phyloP scores from a whole-genome alignment of 2,329 filamentous ascomycete species.

The Cladophialophora yegresii region DNA sequence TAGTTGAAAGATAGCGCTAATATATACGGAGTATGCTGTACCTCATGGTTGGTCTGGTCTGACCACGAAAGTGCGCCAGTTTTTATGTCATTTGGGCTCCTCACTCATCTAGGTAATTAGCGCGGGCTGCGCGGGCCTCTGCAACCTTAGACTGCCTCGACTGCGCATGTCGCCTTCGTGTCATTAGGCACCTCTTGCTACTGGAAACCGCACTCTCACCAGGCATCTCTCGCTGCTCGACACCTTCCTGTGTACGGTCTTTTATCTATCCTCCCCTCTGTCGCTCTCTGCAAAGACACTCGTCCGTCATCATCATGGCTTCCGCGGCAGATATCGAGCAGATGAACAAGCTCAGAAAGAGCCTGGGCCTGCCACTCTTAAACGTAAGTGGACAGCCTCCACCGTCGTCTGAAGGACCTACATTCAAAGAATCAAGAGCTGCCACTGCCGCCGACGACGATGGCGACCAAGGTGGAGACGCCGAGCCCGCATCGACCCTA shows the following conservation, averaged over 20 bases:
- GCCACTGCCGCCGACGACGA: constrained; percentile 46
- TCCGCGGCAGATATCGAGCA: constrained; percentile 35
- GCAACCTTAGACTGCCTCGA: too few relatives aligned
- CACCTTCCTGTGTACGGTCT: background rate
- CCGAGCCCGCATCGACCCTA: constrained; percentile 77
- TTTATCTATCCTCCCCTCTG: background rate
- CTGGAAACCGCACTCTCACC: background rate
- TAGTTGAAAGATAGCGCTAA: too few relatives aligned
- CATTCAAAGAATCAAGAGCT: constrained; percentile 54
- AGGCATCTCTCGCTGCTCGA: background rate
- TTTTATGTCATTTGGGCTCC: too few relatives aligned
- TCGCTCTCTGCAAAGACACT: background rate
- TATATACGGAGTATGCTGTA: too few relatives aligned
- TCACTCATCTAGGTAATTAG: too few relatives aligned
- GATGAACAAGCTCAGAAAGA: constrained; percentile 39
- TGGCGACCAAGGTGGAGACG: constrained; percentile 54
- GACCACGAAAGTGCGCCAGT: too few relatives aligned
- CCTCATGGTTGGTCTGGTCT: too few relatives aligned
- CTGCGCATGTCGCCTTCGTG: background rate
- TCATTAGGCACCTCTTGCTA: background rate
- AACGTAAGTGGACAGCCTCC: constrained; percentile 34
- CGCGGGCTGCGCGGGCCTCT: background rate
- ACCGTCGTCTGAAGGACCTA: constrained; percentile 48
- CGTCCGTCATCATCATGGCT: constrained; percentile 27
- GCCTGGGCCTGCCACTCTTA: constrained; percentile 36